Base-by-base conservation (phyloP, 2,329 filamentous ascomycete genomes). In the Venturia aucupariae region DNA sequence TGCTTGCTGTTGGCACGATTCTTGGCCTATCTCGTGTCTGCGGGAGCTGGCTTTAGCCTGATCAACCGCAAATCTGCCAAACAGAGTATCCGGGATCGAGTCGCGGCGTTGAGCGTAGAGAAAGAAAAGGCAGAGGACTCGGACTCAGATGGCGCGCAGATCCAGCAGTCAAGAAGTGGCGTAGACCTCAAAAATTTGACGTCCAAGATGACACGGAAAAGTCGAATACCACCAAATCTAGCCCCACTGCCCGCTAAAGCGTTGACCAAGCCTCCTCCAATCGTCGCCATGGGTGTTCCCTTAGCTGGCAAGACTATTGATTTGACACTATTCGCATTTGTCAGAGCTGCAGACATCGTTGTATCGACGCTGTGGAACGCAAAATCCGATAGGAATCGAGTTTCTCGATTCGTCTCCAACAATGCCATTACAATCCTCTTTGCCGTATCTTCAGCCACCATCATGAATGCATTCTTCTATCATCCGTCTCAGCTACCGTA, bases 391-490 rank as follows among this genome's bases (percentile, higher is more conserved):
- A 70, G 41, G 67, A 68, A 62, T 71, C 71, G 69, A 71, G 71
- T 55, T 69, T 70, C 69, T 35, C 32, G 42, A 35, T 48, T 51
- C 66, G 64, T 75, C 7, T 73, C 77, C 35, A 70, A 71, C 35
- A 72, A 84, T 44, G 78, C 84, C n/a, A 88, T 93, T 71, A 84
- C 89, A 4, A 76, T 83, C 6, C 76, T 92, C 22, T 95, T 96
- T 73, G 85, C 88, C 55, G 74, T 82, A 41, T 92, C 89, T 24
- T 86, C 84, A 46, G 88, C 86, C 27, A 77, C 90, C 44, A 87
- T 95, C 68, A 96, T 95, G 91, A 93, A 90, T 88, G 84, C 90
- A 22, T 96, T 90, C 89, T 87, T 95, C 73, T 96, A 93, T 76
- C 74, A 80, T 11, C 90, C 90, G 0, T 80, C 84, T 42, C 81